Conservation (phyloP, 2,329 filamentous ascomycete species). For the Tolypocladium tundrense region DNA sequence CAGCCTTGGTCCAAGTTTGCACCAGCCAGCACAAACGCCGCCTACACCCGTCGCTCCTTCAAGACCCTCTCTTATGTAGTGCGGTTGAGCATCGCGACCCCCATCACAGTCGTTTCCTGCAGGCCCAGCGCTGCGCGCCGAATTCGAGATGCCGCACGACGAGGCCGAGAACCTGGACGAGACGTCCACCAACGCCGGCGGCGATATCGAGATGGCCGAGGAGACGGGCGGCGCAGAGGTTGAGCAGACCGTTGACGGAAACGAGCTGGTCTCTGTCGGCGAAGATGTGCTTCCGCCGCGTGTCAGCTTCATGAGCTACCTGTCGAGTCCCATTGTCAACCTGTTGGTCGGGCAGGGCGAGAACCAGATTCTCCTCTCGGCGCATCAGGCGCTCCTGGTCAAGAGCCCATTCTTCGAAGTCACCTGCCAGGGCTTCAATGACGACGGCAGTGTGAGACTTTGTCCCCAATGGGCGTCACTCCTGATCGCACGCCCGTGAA, state of each 20-base stretch:
- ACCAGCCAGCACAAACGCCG: not conserved
- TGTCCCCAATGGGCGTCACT: not conserved
- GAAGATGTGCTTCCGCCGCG: constrained; percentile 23
- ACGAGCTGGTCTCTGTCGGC: constrained; percentile 28
- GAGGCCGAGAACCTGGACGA: constrained; percentile 10
- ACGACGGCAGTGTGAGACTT: constrained; percentile 48
- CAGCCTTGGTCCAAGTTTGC: not conserved
- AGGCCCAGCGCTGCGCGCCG: not conserved
- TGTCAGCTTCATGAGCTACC: constrained; percentile 44
- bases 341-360: constrained; percentile 55
- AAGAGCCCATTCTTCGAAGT: constrained; percentile 67
- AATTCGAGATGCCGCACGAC: constrained; percentile 4
- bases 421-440: constrained; percentile 49
- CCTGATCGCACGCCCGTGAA: not conserved
- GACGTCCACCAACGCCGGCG: constrained; percentile 14
- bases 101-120: not conserved
- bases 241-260: constrained; percentile 17
- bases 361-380: constrained; percentile 52
- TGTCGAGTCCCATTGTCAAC: constrained; percentile 60
- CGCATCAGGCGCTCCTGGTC: constrained; percentile 67
- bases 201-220: constrained; percentile 30
- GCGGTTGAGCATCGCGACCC: not conserved
- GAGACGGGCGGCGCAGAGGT: constrained; percentile 15
- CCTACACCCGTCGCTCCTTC: not conserved
- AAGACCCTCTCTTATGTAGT: not conserved